phyloP scores from a whole-genome alignment of 2,329 filamentous ascomycete species.

The Sclerotinia nivalis region DNA sequence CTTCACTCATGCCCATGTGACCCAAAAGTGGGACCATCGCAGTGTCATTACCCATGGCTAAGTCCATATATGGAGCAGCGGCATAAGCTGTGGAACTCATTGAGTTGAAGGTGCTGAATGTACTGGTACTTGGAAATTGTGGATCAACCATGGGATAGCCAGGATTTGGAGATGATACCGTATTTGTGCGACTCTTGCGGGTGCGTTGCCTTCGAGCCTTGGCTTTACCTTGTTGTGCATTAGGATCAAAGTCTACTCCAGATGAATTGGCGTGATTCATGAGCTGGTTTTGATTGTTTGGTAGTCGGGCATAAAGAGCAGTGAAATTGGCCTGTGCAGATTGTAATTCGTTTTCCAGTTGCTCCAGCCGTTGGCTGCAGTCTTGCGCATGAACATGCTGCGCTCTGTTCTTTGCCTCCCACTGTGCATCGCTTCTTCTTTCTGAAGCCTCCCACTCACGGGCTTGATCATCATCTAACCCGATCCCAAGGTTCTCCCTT shows the following conservation, averaged over 20 bases:
- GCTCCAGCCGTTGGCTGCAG: conserved; percentile 31
- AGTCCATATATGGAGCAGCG: conserved; percentile 49
- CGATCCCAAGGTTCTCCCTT: conserved; percentile 62
- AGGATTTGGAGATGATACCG: conserved; percentile 38
- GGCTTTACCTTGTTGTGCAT: conserved; percentile 35
- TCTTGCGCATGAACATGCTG: conserved; percentile 33
- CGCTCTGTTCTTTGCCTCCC: conserved; percentile 37
- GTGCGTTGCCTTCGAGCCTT: conserved; percentile 44
- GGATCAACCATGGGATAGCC: conserved; percentile 40
- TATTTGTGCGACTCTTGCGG: conserved; percentile 45
- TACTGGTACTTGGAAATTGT: conserved; percentile 42
- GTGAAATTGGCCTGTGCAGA: conserved; percentile 30
- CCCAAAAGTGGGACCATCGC: conserved; percentile 38
- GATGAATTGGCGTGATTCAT: conserved; percentile 41
- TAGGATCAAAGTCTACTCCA: conserved; percentile 41
- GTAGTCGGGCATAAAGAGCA: conserved; percentile 32
- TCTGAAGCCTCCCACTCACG: conserved; percentile 36
- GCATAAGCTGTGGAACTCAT: conserved; percentile 50
- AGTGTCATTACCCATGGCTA: conserved; percentile 38
- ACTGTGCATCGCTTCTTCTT: conserved; percentile 39
- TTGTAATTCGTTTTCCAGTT: conserved; percentile 33
- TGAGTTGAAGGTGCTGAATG: conserved; percentile 47
- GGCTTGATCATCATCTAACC: conserved; percentile 56
- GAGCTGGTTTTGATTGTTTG: conserved; percentile 35
- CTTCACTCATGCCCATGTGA: conserved; percentile 55